Percentiles rank a stretch among this genome's conserved stretches.
Conservation (phyloP, 2,329 filamentous ascomycete species). For the Magnaporthiopsis incrustans region DNA sequence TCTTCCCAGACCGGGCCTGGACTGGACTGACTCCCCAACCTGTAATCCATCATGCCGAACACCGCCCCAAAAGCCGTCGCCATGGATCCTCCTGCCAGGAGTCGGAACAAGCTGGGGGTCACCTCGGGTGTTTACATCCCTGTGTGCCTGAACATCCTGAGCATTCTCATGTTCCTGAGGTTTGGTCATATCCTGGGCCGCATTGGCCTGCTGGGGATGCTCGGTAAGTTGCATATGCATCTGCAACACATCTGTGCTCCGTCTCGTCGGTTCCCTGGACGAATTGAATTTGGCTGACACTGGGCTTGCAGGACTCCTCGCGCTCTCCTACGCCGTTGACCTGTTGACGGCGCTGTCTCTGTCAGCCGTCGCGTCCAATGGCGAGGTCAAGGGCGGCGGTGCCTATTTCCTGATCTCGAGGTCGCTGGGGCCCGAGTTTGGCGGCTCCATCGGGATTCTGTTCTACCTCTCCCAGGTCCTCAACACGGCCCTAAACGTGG, state of each 20-base stretch:
- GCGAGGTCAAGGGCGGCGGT: slow-evolving; percentile 78
- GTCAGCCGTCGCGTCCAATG: slow-evolving; percentile 84
- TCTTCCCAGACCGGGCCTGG: neutral
- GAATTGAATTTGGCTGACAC: neutral
- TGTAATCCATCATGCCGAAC: neutral
- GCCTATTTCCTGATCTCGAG: slow-evolving; percentile 86
- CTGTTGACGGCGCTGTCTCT: slow-evolving; percentile 80
- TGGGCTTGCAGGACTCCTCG: slow-evolving; percentile 51
- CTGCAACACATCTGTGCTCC: neutral
- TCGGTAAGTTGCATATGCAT: slow-evolving; percentile 46
- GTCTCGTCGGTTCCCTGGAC: neutral
- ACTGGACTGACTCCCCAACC: neutral
- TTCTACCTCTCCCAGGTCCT: slow-evolving; percentile 88
- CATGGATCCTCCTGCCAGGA: slow-evolving; percentile 18
- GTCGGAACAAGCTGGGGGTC: slow-evolving; percentile 58
- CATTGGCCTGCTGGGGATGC: slow-evolving; percentile 68
- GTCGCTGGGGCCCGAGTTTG: slow-evolving; percentile 80
- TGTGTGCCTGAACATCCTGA: slow-evolving; percentile 81
- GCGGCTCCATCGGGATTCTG: slow-evolving; percentile 77
- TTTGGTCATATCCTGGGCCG: slow-evolving; percentile 82
- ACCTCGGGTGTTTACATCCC: slow-evolving; percentile 79
- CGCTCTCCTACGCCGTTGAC: slow-evolving; percentile 71
- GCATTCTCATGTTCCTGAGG: slow-evolving; percentile 85
- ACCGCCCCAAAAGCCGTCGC: neutral
- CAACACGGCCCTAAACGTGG: slow-evolving; percentile 80